Percentiles rank a stretch among this genome's conserved stretches.
These are phyloP conservation scores for Plasmodium yoelii DNA, from an alignment of 169 alveolate species.

Conservation along the genomic window DNA sequence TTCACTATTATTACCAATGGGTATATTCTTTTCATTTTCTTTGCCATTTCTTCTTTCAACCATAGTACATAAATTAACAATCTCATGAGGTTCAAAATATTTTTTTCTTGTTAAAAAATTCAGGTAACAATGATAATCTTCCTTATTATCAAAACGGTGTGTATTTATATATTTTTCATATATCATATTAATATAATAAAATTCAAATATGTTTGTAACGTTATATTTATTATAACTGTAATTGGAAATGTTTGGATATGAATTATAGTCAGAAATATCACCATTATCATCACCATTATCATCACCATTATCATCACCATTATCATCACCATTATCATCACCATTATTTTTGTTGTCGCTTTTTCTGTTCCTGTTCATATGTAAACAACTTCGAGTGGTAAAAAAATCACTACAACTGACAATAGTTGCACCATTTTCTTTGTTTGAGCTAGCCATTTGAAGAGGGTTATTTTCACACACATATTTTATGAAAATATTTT, in stretches of 20 bases:
- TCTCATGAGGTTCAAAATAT: constrained; percentile 27
- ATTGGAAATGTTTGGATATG: not conserved
- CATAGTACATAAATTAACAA: constrained; percentile 31
- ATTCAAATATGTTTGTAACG: constrained; percentile 24
- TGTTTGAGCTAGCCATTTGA: too few relatives aligned
- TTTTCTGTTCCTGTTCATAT: not conserved
- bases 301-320: too few relatives aligned
- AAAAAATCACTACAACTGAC: not conserved
- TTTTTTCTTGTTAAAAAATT: constrained; percentile 10
- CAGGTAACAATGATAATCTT: constrained; percentile 18
- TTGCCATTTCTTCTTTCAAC: not conserved
- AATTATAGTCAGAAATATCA: not conserved
- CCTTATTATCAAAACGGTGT: not conserved
- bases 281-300: too few relatives aligned
- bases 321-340: too few relatives aligned
- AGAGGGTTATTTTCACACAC: not conserved
- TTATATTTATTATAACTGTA: not conserved
- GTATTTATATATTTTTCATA: not conserved
- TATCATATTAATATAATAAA: constrained; percentile 38
- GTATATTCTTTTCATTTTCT: not conserved
- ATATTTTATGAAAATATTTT: constrained; percentile 10
- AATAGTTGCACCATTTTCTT: too few relatives aligned
- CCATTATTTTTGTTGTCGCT: too few relatives aligned
- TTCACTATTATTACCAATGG: not conserved
- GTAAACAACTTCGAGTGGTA: not conserved